Percentiles rank a stretch among this genome's conserved stretches.
phyloP scores from a whole-genome alignment of 257 asterid genomes.

The Echium plantagineum region DNA sequence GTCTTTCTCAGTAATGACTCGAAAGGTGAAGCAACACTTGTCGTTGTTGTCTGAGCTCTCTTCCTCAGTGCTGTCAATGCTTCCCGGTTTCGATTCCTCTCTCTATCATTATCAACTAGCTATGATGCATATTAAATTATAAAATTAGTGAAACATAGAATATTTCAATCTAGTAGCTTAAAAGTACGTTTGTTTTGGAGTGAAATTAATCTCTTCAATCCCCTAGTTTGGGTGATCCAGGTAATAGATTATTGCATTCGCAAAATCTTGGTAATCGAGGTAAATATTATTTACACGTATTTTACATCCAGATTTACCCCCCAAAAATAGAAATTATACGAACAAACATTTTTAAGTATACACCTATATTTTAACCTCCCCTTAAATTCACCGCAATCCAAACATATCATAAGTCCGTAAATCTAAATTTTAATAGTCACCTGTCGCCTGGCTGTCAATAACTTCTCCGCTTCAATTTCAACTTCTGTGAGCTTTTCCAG shows the following conservation, averaged over 20 bases:
- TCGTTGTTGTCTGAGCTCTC: conserved; percentile 63
- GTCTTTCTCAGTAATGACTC: conserved; percentile 72
- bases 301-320: no score
- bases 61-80: conserved; percentile 73
- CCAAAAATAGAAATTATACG: no score
- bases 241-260: no score
- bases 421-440: conserved; percentile 17
- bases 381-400: no score
- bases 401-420: no score
- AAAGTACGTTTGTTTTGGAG: no score
- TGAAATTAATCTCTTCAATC: no score
- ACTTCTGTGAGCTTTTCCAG: conserved; percentile 45
- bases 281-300: no score
- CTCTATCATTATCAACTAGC: conserved; percentile 72
- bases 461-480: conserved; percentile 73
- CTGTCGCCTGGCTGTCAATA: conserved; percentile 71
- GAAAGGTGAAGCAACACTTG: conserved; percentile 63
- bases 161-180: background rate
- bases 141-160: background rate
- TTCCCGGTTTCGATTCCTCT: conserved; percentile 79
- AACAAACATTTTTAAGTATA: no score
- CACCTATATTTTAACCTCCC: no score
- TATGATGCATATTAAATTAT: conserved; percentile 27
- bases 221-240: no score
- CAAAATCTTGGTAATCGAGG: no score